A percentile compares a stretch with the other conserved stretches of the same genome.
Evolutionary conservation across 129 eudicot species (phyloP).

Genomic region (Saussurea involucrata): DNA sequence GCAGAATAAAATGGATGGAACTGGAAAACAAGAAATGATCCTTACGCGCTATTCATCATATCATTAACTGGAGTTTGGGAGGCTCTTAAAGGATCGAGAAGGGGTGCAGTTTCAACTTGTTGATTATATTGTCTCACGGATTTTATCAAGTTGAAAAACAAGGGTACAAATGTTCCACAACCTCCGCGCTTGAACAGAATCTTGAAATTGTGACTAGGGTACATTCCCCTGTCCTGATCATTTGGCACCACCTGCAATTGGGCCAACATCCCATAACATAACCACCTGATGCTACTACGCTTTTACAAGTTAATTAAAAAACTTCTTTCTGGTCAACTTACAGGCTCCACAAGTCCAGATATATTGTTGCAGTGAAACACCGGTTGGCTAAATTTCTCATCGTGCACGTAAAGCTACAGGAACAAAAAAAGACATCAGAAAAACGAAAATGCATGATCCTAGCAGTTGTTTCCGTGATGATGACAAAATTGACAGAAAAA

Average conservation of each 20-base stretch:
- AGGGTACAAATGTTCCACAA: slow-evolving; percentile 84
- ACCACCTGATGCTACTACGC: not conserved
- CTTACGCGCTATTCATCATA: slow-evolving; percentile 87
- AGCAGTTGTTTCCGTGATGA: not conserved
- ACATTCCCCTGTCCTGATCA: slow-evolving; percentile 61
- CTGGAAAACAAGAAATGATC: not conserved
- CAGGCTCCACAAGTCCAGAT: slow-evolving; percentile 85
- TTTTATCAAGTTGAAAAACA: slow-evolving; percentile 63
- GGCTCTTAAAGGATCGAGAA: slow-evolving; percentile 73
- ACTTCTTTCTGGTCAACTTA: slow-evolving; percentile 26
- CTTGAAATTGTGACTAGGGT: slow-evolving; percentile 75
- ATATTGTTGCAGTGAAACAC: slow-evolving; percentile 86
- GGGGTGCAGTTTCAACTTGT: slow-evolving; percentile 38
- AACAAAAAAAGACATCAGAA: not conserved
- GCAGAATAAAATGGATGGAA: not conserved
- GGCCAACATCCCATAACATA: slow-evolving; percentile 4
- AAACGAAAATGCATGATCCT: too few species aligned
- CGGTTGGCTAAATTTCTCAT: slow-evolving; percentile 81
- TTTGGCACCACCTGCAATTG: slow-evolving; percentile 72
- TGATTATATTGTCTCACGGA: slow-evolving; percentile 59
- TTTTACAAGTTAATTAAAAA: not conserved
- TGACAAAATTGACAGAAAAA: too few species aligned
- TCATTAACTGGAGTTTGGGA: slow-evolving; percentile 92
- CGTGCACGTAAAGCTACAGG: slow-evolving; percentile 63
- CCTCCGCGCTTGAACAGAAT: slow-evolving; percentile 91